phyloP scores from a whole-genome alignment of 805 yeast species.

The Candida insectorum region DNA sequence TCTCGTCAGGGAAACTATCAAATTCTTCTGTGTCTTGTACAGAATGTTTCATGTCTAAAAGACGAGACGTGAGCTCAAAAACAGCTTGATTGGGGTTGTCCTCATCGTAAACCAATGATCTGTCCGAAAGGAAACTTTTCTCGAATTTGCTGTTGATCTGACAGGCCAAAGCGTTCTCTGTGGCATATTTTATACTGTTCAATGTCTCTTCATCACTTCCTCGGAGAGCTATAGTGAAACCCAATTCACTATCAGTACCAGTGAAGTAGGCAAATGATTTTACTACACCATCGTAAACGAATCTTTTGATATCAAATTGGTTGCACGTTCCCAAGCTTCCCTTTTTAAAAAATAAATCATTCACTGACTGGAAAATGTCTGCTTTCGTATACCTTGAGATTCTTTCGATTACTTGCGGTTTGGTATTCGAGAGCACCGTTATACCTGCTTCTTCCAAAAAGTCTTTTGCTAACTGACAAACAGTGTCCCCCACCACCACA shows the following conservation, averaged over 20 bases:
- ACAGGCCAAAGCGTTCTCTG: slow-evolving; percentile 76
- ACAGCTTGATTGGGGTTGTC: slow-evolving; percentile 12
- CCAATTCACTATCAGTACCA: slow-evolving; percentile 71
- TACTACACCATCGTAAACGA: slow-evolving; percentile 48
- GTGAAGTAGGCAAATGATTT: slow-evolving; percentile 77
- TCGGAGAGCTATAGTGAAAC: slow-evolving; percentile 83
- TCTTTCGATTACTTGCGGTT: slow-evolving; percentile 76
- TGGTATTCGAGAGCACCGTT: slow-evolving; percentile 76
- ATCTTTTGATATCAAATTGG: slow-evolving; percentile 67
- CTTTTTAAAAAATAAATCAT: slow-evolving; percentile 67
- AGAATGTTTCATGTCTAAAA: slow-evolving; percentile 11
- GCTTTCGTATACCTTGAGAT: slow-evolving; percentile 77
- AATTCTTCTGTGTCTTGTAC: slow-evolving; percentile 9
- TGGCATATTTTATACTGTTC: slow-evolving; percentile 67
- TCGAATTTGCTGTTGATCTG: slow-evolving; percentile 80
- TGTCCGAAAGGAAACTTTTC: slow-evolving; percentile 31
- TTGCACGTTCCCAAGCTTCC: slow-evolving; percentile 69
- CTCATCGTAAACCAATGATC: slow-evolving; percentile 12
- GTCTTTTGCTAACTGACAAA: slow-evolving; percentile 78
- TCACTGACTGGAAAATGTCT: slow-evolving; percentile 82
- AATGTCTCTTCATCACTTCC: slow-evolving; percentile 67
- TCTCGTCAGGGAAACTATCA: slow-evolving; percentile 18
- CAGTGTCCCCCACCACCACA: slow-evolving; percentile 71
- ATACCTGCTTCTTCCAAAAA: slow-evolving; percentile 71
- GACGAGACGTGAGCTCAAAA: slow-evolving; percentile 9